Conservation (phyloP, 441 rosid species). For the Rhodomyrtus psidioides region DNA sequence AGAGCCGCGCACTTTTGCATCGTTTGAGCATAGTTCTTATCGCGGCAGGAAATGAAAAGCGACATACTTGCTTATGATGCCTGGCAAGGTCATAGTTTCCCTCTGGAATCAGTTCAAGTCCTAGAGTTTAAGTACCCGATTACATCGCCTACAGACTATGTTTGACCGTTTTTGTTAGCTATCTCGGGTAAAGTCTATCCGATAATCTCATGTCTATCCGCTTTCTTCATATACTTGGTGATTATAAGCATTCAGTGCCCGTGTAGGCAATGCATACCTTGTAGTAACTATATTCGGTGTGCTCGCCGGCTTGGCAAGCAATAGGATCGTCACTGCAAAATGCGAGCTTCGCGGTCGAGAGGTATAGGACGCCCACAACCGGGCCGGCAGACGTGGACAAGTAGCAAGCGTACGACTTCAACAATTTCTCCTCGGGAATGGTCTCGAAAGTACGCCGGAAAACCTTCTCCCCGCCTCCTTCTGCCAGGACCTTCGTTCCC, state of each 20-base stretch:
- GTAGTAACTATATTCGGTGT: slow-evolving; percentile 45
- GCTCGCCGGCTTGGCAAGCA: slow-evolving; percentile 42
- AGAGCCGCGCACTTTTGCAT: neutral
- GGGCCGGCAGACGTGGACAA: slow-evolving; percentile 67
- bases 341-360: slow-evolving; percentile 39
- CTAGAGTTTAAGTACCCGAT: neutral
- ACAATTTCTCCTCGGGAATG: slow-evolving; percentile 44
- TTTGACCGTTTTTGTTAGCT: neutral
- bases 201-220: neutral
- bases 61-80: neutral
- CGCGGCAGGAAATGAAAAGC: neutral
- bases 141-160: neutral
- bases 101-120: neutral
- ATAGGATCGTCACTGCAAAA: slow-evolving; percentile 55
- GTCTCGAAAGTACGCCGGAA: slow-evolving; percentile 45
- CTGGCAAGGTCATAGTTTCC: neutral
- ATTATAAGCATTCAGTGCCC: neutral
- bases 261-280: slow-evolving; percentile 22
- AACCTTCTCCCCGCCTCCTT: slow-evolving; percentile 63
- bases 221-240: neutral
- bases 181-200: neutral
- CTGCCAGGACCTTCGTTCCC: slow-evolving; percentile 57
- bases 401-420: slow-evolving; percentile 53
- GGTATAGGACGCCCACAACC: slow-evolving; percentile 49
- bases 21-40: neutral